Conservation (phyloP, 2,329 filamentous ascomycete genomes). For the Dothistroma pini region DNA sequence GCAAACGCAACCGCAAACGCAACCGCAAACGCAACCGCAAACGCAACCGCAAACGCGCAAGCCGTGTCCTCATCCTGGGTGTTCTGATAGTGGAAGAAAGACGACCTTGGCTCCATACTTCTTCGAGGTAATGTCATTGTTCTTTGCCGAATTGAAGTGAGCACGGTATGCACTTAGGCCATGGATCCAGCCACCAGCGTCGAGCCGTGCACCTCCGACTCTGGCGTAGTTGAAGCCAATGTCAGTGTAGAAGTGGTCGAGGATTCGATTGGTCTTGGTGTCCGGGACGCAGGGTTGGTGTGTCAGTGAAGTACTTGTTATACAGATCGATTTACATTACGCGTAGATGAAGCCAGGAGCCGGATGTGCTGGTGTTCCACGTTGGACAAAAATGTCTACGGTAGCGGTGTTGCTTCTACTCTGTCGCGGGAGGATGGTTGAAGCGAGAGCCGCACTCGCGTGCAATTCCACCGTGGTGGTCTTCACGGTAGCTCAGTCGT, state of each 20-base stretch:
- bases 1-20: no score
- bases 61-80: no score
- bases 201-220: conserved; percentile 43
- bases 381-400: conserved; percentile 33
- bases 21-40: no score
- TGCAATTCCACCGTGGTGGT: not conserved
- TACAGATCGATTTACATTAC: not conserved
- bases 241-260: conserved; percentile 38
- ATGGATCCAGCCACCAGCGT: conserved; percentile 40
- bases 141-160: conserved; percentile 44
- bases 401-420: conserved; percentile 21
- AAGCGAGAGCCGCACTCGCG: not conserved
- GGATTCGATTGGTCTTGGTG: conserved; percentile 35
- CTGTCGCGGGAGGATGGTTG: conserved; percentile 15
- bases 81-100: conserved; percentile 15
- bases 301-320: not conserved
- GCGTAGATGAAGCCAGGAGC: conserved; percentile 45
- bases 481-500: not conserved
- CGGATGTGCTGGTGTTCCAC: conserved; percentile 36
- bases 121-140: conserved; percentile 45
- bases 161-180: conserved; percentile 31
- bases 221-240: conserved; percentile 42
- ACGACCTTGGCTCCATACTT: conserved; percentile 29
- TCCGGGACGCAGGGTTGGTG: conserved; percentile 28
- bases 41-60: no score